phyloP scores from a whole-genome alignment of 768 basidiomycete genomes.

The Lyophyllum atratum region DNA sequence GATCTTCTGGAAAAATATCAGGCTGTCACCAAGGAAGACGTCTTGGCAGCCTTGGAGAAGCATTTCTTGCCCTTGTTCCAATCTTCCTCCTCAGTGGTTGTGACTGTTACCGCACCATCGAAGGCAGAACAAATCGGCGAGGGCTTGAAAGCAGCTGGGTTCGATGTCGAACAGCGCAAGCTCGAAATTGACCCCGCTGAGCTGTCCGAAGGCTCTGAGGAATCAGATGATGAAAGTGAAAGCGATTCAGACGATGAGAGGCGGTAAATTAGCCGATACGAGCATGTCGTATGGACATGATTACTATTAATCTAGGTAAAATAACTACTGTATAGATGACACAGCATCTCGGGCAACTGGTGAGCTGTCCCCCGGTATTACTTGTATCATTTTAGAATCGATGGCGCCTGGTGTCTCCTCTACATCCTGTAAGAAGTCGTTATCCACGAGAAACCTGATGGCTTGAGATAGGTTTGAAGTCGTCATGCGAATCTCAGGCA shows the following conservation, averaged over 20 bases:
- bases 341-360: neutral
- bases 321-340: conserved; percentile 9
- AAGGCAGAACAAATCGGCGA: conserved; percentile 73
- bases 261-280: neutral
- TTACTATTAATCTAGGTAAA: neutral
- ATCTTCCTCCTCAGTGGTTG: conserved; percentile 71
- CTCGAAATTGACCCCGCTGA: conserved; percentile 63
- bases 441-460: conserved; percentile 86
- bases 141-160: conserved; percentile 69
- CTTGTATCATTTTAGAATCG: conserved; percentile 60
- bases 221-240: conserved; percentile 29
- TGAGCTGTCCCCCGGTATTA: conserved; percentile 36
- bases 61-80: conserved; percentile 88
- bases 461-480: conserved; percentile 93
- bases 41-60: conserved; percentile 64
- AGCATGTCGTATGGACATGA: neutral
- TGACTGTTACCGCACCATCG: conserved; percentile 81
- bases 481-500: conserved; percentile 85
- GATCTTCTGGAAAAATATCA: conserved; percentile 80
- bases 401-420: conserved; percentile 83
- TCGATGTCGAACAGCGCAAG: conserved; percentile 71
- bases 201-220: conserved; percentile 37
- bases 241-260: conserved; percentile 24
- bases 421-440: conserved; percentile 81
- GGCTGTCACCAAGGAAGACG: conserved; percentile 77